Conservation (phyloP, 805 yeast species). For the Ogataea populi-albae region DNA sequence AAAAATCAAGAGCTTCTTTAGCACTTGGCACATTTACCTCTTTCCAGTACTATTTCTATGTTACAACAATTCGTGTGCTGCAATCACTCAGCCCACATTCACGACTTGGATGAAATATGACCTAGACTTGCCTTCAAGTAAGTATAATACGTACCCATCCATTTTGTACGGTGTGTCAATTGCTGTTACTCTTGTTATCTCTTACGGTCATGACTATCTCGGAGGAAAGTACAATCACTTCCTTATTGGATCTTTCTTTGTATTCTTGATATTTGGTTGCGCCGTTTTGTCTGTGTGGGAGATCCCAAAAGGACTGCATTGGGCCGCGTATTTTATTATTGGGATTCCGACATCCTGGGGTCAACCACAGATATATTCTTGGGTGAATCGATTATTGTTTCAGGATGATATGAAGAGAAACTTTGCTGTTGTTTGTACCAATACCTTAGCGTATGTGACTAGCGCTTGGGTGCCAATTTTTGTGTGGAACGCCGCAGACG, state of each 20-base stretch:
- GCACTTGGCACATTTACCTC: conserved; percentile 47
- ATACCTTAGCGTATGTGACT: conserved; percentile 40
- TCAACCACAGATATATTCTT: conserved; percentile 53
- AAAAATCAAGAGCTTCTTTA: conserved; percentile 38
- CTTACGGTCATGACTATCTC: conserved; percentile 37
- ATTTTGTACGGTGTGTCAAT: conserved; percentile 39
- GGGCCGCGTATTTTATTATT: conserved; percentile 46
- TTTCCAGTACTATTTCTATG: conserved; percentile 41
- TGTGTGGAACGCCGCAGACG: conserved; percentile 37
- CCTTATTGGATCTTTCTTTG: conserved; percentile 38
- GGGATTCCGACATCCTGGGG: conserved; percentile 51
- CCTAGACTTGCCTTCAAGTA: conserved; percentile 30
- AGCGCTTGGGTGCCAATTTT: conserved; percentile 41
- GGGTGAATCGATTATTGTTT: conserved; percentile 49
- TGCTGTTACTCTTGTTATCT: conserved; percentile 33
- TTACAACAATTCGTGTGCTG: conserved; percentile 36
- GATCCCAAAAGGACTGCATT: conserved; percentile 46
- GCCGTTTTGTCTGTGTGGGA: conserved; percentile 45
- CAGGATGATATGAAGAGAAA: conserved; percentile 43
- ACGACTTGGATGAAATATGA: conserved; percentile 42
- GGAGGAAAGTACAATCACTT: conserved; percentile 37
- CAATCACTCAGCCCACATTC: conserved; percentile 40
- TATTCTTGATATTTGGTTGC: conserved; percentile 40
- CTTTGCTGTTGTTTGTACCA: conserved; percentile 38
- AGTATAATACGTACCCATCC: conserved; percentile 43